These are phyloP conservation scores for Amanita fuliginea DNA, from an alignment of 768 basidiomycete genomes.

Conservation along the genomic window DNA sequence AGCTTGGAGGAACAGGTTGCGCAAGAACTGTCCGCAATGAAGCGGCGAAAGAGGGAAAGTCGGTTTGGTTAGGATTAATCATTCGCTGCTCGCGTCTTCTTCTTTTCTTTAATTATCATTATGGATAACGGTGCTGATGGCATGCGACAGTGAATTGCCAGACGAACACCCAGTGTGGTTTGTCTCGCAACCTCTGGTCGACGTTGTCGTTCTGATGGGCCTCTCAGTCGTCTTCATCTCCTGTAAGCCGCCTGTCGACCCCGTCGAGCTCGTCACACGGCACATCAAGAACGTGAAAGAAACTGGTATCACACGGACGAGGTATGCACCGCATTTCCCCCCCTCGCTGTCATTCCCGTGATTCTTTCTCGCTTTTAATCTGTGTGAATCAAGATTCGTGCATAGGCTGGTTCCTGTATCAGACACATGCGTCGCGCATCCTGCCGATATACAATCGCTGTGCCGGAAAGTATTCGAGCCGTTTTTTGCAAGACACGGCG, in stretches of 20 bases:
- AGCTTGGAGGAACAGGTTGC: constrained; percentile 64
- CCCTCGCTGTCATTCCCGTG: too few relatives aligned
- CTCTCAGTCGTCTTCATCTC: constrained; percentile 66
- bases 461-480: constrained; percentile 42
- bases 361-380: neutral
- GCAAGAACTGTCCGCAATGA: constrained; percentile 61
- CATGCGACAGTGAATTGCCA: constrained; percentile 50
- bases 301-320: constrained; percentile 55
- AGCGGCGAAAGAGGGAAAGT: constrained; percentile 48
- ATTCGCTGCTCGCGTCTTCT: neutral
- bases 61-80: constrained; percentile 46
- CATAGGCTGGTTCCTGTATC: constrained; percentile 67
- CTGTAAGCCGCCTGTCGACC: constrained; percentile 69
- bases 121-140: neutral
- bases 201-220: neutral
- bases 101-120: too few relatives aligned
- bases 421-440: constrained; percentile 54
- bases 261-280: constrained; percentile 54
- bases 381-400: constrained; percentile 35
- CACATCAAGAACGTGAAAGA: constrained; percentile 51
- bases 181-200: constrained; percentile 10
- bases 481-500: constrained; percentile 38
- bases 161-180: constrained; percentile 75
- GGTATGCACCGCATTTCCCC: constrained; percentile 25
- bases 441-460: constrained; percentile 55